Conservation (phyloP, 2,329 filamentous ascomycete species). For the Paecilomyces formosus region DNA sequence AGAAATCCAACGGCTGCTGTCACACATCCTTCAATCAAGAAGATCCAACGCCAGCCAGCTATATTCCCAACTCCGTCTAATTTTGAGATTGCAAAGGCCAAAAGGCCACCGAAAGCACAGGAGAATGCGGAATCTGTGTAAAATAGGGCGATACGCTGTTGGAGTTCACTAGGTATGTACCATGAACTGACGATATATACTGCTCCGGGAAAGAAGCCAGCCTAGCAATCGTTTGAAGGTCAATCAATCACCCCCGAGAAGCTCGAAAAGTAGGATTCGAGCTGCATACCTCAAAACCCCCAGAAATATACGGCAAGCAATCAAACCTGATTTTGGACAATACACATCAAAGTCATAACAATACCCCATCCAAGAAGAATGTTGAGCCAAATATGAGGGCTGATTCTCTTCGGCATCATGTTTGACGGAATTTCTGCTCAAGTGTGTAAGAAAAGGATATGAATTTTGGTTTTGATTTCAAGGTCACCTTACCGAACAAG, state of each 20-base stretch:
- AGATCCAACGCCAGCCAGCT: slow-evolving; percentile 48
- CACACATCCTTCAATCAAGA: slow-evolving; percentile 44
- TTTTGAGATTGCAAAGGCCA: slow-evolving; percentile 36
- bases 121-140: slow-evolving; percentile 44
- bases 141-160: slow-evolving; percentile 35
- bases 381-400: slow-evolving; percentile 42
- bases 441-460: no score
- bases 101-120: slow-evolving; percentile 41
- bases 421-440: slow-evolving; percentile 42
- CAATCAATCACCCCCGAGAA: slow-evolving; percentile 9
- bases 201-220: slow-evolving; percentile 31
- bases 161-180: slow-evolving; percentile 29
- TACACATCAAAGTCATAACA: background rate
- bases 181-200: slow-evolving; percentile 22
- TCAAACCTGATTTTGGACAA: background rate
- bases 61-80: slow-evolving; percentile 37
- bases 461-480: no score
- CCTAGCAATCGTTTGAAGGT: slow-evolving; percentile 19
- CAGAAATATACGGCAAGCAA: slow-evolving; percentile 11
- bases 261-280: slow-evolving; percentile 21
- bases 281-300: slow-evolving; percentile 22
- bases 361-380: background rate
- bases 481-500: slow-evolving; percentile 28
- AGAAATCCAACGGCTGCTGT: no score
- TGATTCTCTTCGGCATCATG: slow-evolving; percentile 45